Evolutionary conservation across 768 basidiomycete species (phyloP).

Genomic region (Lentinula sp.): DNA sequence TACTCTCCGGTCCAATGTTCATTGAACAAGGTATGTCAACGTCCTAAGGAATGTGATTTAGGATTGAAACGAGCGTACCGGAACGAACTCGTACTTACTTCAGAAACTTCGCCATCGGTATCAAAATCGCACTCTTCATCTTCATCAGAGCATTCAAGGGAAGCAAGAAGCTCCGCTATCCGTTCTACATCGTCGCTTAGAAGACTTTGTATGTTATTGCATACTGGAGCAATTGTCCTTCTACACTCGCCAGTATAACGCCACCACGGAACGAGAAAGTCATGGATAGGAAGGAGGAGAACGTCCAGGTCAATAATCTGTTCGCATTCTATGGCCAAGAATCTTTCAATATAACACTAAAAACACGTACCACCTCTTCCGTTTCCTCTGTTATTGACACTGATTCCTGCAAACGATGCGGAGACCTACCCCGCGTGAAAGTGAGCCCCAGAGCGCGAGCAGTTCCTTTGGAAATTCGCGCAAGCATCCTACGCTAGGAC

Average conservation of each 20-base stretch:
- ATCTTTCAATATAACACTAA: background rate
- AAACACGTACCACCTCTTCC: constrained; percentile 1
- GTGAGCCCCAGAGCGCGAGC: constrained; percentile 2
- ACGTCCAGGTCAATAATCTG: constrained; percentile 5
- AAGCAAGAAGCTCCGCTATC: background rate
- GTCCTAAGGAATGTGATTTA: background rate
- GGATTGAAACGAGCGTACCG: background rate
- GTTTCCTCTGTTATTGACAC: background rate
- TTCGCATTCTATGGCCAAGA: background rate
- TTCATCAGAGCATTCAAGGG: background rate
- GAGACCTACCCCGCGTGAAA: background rate
- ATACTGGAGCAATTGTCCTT: constrained; percentile 1
- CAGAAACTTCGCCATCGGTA: background rate
- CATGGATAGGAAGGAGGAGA: constrained; percentile 2
- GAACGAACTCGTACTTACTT: background rate
- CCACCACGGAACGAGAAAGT: constrained; percentile 2
- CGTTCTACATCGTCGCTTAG: constrained; percentile 1
- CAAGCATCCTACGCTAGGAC: background rate
- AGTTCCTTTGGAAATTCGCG: constrained; percentile 3
- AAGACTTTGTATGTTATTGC: background rate
- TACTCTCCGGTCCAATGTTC: background rate
- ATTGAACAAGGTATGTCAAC: background rate
- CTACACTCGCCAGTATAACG: background rate
- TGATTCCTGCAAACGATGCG: background rate
- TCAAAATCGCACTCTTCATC: background rate